Evolutionary conservation across 192 early-diverging fungal species (phyloP), one percentile per base, ranked within the genome.

Genomic region (Coemansia reversa): DNA sequence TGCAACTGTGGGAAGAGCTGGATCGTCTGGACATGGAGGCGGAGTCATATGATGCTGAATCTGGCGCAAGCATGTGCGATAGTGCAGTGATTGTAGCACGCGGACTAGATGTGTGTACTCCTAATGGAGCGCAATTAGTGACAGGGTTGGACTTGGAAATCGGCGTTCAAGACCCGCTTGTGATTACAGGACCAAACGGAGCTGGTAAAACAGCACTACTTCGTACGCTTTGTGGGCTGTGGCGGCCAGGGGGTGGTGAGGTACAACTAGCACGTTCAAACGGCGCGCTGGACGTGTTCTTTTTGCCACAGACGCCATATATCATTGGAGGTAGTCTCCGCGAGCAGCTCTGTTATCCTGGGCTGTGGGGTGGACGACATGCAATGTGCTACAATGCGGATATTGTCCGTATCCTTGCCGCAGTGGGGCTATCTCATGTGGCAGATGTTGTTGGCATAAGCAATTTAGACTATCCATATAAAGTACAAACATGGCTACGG

Each of bases 201-300:
- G 68, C 74, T 18, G 95, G 95, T 32, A 97, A 97, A 66, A 90
- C 91, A 16, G 91, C 91, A 6, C 47, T 97, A 18, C 57, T 96
- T 20, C 84, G 93, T 5, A 85, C 85, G 6, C 79, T 96, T 50
- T 86, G 88, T 19, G 90, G 90, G 0, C 66, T 97, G 32, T 96
- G 91, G 91, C 80, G 68, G 16, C 78, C 86, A 12, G 64, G 62
- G 0, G 55, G 62, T n/a, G 92, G 91, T 70, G 60, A 20, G 14
- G 55, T 86, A 54, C 62, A 33, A 23, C 51, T 79, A 9, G 76
- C 79, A 35, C 24, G 47, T 20, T 39, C 55, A 18, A 23, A 28
- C 24, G 53, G 52, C 4, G 50, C 69, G 5, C 58, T 66, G n/a
- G 66, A 70, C 62, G 62, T 92, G 39, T 72, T 94, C 39, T 92